Conservation (phyloP, 2,329 filamentous ascomycete genomes). For the Trichoderma brevicompactum region DNA sequence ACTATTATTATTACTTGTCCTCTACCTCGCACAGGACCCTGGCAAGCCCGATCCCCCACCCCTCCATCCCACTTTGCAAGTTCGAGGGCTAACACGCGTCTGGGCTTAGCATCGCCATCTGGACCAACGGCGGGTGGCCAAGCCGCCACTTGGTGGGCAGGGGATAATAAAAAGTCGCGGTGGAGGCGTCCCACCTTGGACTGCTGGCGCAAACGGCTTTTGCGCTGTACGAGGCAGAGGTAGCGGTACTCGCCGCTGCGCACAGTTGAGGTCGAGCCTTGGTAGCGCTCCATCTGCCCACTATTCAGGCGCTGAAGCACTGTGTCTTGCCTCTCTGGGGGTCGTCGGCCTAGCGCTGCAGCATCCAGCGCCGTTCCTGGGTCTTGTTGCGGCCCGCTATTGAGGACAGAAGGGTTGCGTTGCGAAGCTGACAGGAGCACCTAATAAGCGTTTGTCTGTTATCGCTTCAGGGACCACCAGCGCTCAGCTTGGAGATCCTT, state of each 20-base stretch:
- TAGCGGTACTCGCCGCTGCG: constrained; percentile 6
- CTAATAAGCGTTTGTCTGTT: too few relatives aligned
- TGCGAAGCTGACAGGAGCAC: too few relatives aligned
- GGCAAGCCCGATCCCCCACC: constrained; percentile 29
- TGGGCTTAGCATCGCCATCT: constrained; percentile 18
- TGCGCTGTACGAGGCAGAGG: neutral
- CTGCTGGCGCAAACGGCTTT: neutral
- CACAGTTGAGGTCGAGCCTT: constrained; percentile 4
- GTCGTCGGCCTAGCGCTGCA: neutral
- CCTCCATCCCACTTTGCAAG: constrained; percentile 22
- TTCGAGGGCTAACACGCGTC: constrained; percentile 13
- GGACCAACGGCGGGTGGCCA: constrained; percentile 26
- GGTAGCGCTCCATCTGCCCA: neutral
- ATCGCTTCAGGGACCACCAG: too few relatives aligned
- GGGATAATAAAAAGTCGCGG: constrained; percentile 11
- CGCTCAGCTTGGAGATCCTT: too few relatives aligned
- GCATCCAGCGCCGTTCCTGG: constrained; percentile 14
- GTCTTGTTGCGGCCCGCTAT: constrained; percentile 15
- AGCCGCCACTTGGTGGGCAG: constrained; percentile 25
- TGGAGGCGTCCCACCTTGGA: constrained; percentile 15
- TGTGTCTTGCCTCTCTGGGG: neutral
- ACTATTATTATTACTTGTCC: constrained; percentile 10
- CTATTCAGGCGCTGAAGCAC: neutral
- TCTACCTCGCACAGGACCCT: constrained; percentile 20
- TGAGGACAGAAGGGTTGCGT: too few relatives aligned